Base-by-base conservation (phyloP, 176 grass and related monocot genomes). In the Stipa capillata region DNA sequence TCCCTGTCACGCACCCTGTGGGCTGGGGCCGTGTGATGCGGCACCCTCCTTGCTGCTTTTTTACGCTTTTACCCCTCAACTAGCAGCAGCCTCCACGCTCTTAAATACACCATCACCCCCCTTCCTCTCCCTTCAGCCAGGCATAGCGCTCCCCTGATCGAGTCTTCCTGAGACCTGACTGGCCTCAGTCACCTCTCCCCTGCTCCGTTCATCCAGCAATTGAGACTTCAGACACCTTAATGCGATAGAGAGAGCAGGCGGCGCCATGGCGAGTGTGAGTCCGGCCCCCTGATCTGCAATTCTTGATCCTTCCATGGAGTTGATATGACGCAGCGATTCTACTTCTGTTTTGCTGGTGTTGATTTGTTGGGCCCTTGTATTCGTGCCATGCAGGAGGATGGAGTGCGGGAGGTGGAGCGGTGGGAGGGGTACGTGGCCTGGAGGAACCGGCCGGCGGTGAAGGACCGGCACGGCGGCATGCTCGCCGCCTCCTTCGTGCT, bases 381-480 rank as follows among this genome's bases (percentile, higher is more conserved):
- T 18, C 2, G 23, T 23, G 25, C 18, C 57, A 16, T 84, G 77
- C 81, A 90, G 90, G 88, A 92, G 85, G 73, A 83, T 27, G 95
- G 79, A 37, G 76, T 34, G 42, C 61, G 21, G 78, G 91, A 80
- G 54, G 8, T 32, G 72, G 85, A 89, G 74, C 77, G 77, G 67
- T 98, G 92, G 90, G 85, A 84, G 12, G 96, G 90, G 29, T 99
- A 95, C 89, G 96, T 99, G 73, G 83, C 95, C 82, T 99, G 96
- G 96, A 81, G 90, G 82, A 94, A 86, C 76, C 87, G 74, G 85
- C 84, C 96, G 78, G 92, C 92, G 68, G 60, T 81, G 41, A 81
- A 82, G 72, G 78, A 63, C 83, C 87, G 85, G 89, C 96, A 99
- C 87, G 96, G 96, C 33, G 92, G 96, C 86, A 94, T 99, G 92